phyloP scores from a whole-genome alignment of 768 basidiomycete species.

The Xerocomellus chrysenteron region DNA sequence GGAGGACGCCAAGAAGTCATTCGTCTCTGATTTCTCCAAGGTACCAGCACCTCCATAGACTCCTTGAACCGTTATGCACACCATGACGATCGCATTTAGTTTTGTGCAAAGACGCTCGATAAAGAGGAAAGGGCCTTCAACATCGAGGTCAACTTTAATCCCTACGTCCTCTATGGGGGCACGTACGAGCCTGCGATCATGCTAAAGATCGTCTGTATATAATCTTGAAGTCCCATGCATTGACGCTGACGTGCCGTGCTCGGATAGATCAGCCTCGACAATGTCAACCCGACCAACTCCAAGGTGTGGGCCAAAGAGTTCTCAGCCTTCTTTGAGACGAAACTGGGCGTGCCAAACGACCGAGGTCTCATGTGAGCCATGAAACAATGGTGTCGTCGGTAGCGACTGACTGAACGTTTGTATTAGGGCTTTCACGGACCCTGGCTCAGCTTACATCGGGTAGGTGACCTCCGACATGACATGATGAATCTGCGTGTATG shows the following conservation, averaged over 20 bases:
- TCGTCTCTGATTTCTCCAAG: conserved; percentile 56
- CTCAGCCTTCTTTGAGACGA: conserved; percentile 52
- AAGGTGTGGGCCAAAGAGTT: conserved; percentile 55
- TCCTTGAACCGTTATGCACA: neutral
- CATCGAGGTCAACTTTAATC: conserved; percentile 55
- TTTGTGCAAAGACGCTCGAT: conserved; percentile 48
- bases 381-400: neutral
- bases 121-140: conserved; percentile 58
- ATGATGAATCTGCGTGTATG: too few relatives aligned
- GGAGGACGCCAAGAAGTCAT: conserved; percentile 33
- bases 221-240: neutral
- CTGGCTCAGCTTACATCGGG: conserved; percentile 26
- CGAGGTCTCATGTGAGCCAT: conserved; percentile 58
- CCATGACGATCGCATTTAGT: conserved; percentile 31
- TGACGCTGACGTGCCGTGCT: neutral
- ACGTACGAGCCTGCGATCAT: conserved; percentile 66
- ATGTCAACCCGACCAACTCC: conserved; percentile 46
- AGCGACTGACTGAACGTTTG: neutral
- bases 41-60: conserved; percentile 27
- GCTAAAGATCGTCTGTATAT: conserved; percentile 52
- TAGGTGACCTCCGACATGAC: conserved; percentile 6
- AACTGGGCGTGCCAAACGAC: conserved; percentile 47
- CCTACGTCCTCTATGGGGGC: conserved; percentile 58
- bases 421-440: conserved; percentile 28
- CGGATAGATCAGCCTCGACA: conserved; percentile 54